Conservation (phyloP, 75 land plant species). For the Cunninghamia lanceolata region DNA sequence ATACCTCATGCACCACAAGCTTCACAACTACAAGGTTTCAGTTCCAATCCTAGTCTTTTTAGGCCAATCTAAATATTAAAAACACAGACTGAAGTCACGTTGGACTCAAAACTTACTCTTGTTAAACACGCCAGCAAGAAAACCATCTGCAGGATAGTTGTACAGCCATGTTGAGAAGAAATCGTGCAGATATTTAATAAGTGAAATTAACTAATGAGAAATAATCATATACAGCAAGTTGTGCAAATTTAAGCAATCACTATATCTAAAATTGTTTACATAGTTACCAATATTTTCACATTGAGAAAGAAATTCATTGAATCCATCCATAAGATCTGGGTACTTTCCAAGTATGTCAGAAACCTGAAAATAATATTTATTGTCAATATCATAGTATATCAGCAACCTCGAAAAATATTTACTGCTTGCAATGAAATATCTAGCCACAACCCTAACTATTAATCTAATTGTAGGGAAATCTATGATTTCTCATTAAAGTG, state of each 20-base stretch:
- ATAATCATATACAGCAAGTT: not conserved
- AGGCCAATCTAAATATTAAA: not conserved
- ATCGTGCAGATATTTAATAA: not conserved
- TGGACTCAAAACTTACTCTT: slow-evolving; percentile 46
- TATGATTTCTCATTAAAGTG: not conserved
- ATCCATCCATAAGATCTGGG: slow-evolving; percentile 87
- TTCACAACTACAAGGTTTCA: not conserved
- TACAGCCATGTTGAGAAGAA: not conserved
- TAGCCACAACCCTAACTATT: not conserved
- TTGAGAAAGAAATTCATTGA: slow-evolving; percentile 75
- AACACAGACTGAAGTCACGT: not conserved
- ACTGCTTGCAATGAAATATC: not conserved
- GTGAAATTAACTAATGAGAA: not conserved
- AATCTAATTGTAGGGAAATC: not conserved
- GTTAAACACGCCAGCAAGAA: slow-evolving; percentile 67
- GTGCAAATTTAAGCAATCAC: not conserved
- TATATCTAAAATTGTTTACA: not conserved
- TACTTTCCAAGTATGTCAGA: slow-evolving; percentile 78
- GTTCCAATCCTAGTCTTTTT: not conserved
- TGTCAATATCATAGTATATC: not conserved
- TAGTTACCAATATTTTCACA: slow-evolving; percentile 80
- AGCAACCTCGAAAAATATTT: not conserved
- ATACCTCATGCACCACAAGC: not conserved
- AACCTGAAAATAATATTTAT: slow-evolving; percentile 37
- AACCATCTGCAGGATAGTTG: slow-evolving; percentile 60